These are phyloP conservation scores for Datisca glomerata DNA, from an alignment of 306 rosid genomes.

Conservation along the genomic window DNA sequence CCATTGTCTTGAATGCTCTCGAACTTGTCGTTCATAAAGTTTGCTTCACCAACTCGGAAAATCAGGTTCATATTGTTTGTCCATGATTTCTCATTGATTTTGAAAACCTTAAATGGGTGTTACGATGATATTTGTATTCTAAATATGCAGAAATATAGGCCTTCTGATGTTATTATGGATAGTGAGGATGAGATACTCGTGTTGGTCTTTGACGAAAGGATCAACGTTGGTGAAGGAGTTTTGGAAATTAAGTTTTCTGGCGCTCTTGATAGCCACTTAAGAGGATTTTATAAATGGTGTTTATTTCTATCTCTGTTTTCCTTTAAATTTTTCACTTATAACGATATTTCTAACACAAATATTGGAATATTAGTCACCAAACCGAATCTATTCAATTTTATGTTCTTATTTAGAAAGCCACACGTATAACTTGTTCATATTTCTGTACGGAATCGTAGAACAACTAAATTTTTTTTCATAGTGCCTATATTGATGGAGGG, in stretches of 20 bases:
- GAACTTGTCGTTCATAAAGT: slow-evolving; percentile 34
- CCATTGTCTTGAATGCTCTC: slow-evolving; percentile 39
- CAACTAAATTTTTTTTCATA: slow-evolving; percentile 4
- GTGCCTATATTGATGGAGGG: slow-evolving; percentile 37
- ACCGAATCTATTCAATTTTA: too few species aligned
- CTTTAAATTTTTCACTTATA: background rate
- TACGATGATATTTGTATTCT: slow-evolving; percentile 1
- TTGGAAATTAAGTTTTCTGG: slow-evolving; percentile 46
- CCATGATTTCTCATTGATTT: background rate
- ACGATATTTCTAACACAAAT: too few species aligned
- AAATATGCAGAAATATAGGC: slow-evolving; percentile 20
- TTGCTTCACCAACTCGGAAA: slow-evolving; percentile 25
- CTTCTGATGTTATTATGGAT: slow-evolving; percentile 33
- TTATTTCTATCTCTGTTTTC: background rate
- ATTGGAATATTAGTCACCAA: too few species aligned
- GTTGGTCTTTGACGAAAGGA: slow-evolving; percentile 37
- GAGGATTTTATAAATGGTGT: slow-evolving; percentile 46
- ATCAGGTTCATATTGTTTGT: slow-evolving; percentile 19
- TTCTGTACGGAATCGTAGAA: background rate
- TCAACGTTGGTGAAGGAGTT: slow-evolving; percentile 38
- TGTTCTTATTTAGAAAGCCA: too few species aligned
- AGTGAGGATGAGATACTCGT: slow-evolving; percentile 43
- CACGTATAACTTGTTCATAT: too few species aligned
- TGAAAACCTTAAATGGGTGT: too few species aligned
- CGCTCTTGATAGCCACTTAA: slow-evolving; percentile 37